phyloP scores from a whole-genome alignment of 106 monocot species.

The Triglochin maritima region DNA sequence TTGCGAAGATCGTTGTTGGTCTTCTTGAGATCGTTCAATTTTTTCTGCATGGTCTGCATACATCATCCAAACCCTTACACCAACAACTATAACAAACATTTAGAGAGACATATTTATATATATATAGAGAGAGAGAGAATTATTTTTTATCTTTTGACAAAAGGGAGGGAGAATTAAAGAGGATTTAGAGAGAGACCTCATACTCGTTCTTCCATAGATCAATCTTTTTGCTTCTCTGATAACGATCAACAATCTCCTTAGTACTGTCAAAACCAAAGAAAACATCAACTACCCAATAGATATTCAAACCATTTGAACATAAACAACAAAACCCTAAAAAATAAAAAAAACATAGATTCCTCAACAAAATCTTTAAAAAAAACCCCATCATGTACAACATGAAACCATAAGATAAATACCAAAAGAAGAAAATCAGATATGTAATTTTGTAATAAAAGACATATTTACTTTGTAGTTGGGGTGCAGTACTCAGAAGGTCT shows the following conservation, averaged over 20 bases:
- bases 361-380: background rate
- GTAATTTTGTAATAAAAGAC: background rate
- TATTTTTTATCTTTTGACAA: background rate
- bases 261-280: conserved; percentile 19
- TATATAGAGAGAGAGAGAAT: conserved; percentile 5
- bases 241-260: conserved; percentile 55
- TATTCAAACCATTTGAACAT: background rate
- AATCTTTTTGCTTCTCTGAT: conserved; percentile 41
- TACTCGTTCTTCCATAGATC: conserved; percentile 79
- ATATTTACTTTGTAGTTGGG: conserved; percentile 54
- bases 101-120: background rate
- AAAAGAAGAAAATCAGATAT: background rate
- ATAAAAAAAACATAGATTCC: background rate
- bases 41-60: conserved; percentile 71
- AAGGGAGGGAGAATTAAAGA: background rate
- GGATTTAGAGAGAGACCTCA: conserved; percentile 22
- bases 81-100: background rate
- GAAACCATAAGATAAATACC: background rate
- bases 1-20: conserved; percentile 66
- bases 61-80: background rate
- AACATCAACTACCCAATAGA: background rate
- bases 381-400: too few species aligned
- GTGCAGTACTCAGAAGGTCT: conserved; percentile 80
- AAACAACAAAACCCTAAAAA: background rate
- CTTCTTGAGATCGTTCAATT: conserved; percentile 60